Percentiles rank a stretch among this genome's conserved stretches.
phyloP scores from a whole-genome alignment of 2,329 filamentous ascomycete species.

The Neonectria ditissima region DNA sequence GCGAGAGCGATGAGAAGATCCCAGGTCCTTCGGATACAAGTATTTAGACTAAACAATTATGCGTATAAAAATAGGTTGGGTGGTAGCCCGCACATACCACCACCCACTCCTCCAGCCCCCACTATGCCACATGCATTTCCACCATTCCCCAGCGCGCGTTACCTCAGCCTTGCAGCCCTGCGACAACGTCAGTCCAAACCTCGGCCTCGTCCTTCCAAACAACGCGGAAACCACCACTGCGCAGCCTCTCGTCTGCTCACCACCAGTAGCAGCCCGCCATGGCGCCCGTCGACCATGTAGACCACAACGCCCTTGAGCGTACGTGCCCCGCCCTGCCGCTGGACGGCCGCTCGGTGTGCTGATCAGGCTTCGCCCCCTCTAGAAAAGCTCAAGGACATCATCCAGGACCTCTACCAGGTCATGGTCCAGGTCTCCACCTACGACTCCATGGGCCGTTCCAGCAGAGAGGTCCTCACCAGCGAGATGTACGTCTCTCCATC shows the following conservation, averaged over 20 bases:
- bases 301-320: conserved; percentile 57
- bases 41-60: neutral
- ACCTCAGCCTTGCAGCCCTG: conserved; percentile 24
- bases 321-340: conserved; percentile 17
- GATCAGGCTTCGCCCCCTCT: conserved; percentile 19
- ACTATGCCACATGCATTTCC: neutral
- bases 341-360: conserved; percentile 4
- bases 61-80: neutral
- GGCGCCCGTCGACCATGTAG: conserved; percentile 56
- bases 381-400: conserved; percentile 71
- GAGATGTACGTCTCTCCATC: conserved; percentile 58
- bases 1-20: too few relatives aligned
- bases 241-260: neutral
- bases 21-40: too few relatives aligned
- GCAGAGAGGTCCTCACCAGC: conserved; percentile 66
- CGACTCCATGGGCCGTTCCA: conserved; percentile 64
- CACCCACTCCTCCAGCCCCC: neutral
- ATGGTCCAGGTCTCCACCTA: conserved; percentile 73
- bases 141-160: neutral
- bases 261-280: conserved; percentile 42
- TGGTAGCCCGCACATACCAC: conserved; percentile 1
- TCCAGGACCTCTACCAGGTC: conserved; percentile 73
- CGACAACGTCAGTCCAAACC: conserved; percentile 21
- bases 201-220: neutral
- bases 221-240: neutral